Evolutionary conservation across 768 basidiomycete species (phyloP).

Genomic region (Naganishia antarctica): DNA sequence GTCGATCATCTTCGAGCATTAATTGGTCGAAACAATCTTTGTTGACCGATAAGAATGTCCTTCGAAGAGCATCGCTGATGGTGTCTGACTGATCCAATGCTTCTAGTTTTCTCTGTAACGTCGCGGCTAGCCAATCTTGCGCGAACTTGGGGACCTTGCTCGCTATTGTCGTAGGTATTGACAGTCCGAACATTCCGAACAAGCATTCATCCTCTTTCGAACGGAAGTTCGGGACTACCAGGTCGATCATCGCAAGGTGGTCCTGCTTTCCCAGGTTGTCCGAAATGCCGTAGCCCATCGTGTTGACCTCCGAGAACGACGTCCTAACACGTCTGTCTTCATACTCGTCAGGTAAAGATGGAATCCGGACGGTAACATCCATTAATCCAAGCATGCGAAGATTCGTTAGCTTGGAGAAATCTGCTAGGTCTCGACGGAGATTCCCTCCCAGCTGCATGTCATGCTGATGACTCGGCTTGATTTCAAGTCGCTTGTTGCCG

Average conservation of each 20-base stretch:
- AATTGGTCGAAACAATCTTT: slow-evolving; percentile 68
- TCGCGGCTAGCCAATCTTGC: slow-evolving; percentile 68
- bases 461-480: slow-evolving; percentile 66
- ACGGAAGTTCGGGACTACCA: slow-evolving; percentile 81
- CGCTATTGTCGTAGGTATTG: slow-evolving; percentile 54
- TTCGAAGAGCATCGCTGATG: slow-evolving; percentile 70
- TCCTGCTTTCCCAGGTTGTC: slow-evolving; percentile 77
- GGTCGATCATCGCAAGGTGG: slow-evolving; percentile 80
- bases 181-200: slow-evolving; percentile 92
- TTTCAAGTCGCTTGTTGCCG: slow-evolving; percentile 92
- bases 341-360: slow-evolving; percentile 55
- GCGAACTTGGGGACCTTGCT: slow-evolving; percentile 70
- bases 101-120: slow-evolving; percentile 61
- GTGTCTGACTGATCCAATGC: slow-evolving; percentile 56
- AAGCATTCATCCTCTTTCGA: slow-evolving; percentile 72
- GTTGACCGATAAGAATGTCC: slow-evolving; percentile 83
- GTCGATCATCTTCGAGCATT: slow-evolving; percentile 44
- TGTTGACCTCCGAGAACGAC: slow-evolving; percentile 77
- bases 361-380: slow-evolving; percentile 74
- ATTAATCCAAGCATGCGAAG: slow-evolving; percentile 91
- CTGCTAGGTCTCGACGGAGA: slow-evolving; percentile 58
- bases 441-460: slow-evolving; percentile 47
- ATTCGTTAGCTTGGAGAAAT: slow-evolving; percentile 79
- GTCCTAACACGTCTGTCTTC: slow-evolving; percentile 88
- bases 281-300: slow-evolving; percentile 93